Evolutionary conservation across 768 basidiomycete species (phyloP).

Genomic region (Albatrellus ellisii): DNA sequence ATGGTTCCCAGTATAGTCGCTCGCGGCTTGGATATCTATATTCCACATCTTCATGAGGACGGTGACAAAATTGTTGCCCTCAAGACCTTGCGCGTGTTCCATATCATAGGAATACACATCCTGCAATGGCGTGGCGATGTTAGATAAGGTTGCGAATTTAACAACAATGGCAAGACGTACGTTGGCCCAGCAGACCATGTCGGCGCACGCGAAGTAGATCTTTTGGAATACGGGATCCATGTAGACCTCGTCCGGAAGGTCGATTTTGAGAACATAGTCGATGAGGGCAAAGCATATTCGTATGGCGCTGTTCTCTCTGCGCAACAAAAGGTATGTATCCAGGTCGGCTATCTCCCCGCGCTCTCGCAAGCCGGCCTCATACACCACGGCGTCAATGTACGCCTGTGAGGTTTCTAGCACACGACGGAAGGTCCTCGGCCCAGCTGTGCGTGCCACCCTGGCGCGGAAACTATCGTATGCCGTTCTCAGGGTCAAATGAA

Average conservation of each 20-base stretch:
- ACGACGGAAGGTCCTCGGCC: slow-evolving; percentile 33
- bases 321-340: slow-evolving; percentile 38
- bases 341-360: slow-evolving; percentile 39
- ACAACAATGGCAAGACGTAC: slow-evolving; percentile 23
- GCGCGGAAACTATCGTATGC: slow-evolving; percentile 32
- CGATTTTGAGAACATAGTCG: slow-evolving; percentile 46
- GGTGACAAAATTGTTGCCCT: slow-evolving; percentile 55
- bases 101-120: slow-evolving; percentile 64
- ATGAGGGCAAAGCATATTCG: slow-evolving; percentile 49
- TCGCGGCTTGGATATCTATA: slow-evolving; percentile 43
- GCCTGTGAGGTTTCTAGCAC: slow-evolving; percentile 39
- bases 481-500: neutral
- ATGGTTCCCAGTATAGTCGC: slow-evolving; percentile 42
- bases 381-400: slow-evolving; percentile 45
- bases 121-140: slow-evolving; percentile 20
- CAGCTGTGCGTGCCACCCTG: slow-evolving; percentile 28
- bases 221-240: slow-evolving; percentile 39
- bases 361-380: slow-evolving; percentile 50
- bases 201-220: slow-evolving; percentile 44
- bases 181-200: slow-evolving; percentile 61
- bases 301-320: slow-evolving; percentile 59
- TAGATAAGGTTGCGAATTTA: neutral
- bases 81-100: slow-evolving; percentile 54
- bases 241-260: slow-evolving; percentile 52
- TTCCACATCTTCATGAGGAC: slow-evolving; percentile 46